A percentile compares a stretch with the other conserved stretches of the same genome.
These are phyloP conservation scores for Biscutella laevigata DNA, from an alignment of 441 rosid genomes.

Conservation along the genomic window DNA sequence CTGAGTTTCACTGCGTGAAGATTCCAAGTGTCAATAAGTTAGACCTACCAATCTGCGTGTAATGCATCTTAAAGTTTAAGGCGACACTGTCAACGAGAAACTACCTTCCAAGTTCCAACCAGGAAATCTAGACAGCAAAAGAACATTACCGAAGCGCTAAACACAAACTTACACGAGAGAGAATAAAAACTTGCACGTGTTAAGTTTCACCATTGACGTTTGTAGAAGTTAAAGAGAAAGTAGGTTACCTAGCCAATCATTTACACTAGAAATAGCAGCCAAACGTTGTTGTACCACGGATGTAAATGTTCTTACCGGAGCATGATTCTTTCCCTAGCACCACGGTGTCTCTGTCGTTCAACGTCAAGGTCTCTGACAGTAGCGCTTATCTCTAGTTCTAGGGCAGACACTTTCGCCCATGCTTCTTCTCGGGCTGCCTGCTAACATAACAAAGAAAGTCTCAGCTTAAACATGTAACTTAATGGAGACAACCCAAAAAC, in stretches of 20 bases:
- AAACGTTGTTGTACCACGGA: not conserved
- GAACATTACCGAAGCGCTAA: not conserved
- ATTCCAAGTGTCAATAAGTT: constrained; percentile 8
- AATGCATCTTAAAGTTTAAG: constrained; percentile 5
- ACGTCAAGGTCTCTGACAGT: constrained; percentile 82
- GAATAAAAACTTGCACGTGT: not conserved
- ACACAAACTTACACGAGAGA: not conserved
- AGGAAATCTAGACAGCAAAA: constrained; percentile 7
- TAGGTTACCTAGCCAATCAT: constrained; percentile 9
- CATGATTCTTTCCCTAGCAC: constrained; percentile 97
- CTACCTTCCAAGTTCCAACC: not conserved
- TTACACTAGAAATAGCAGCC: not conserved
- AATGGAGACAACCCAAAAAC: constrained; percentile 3
- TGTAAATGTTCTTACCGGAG: constrained; percentile 53
- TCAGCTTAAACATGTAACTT: constrained; percentile 44
- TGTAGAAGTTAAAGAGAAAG: not conserved
- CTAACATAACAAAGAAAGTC: constrained; percentile 58
- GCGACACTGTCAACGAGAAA: not conserved
- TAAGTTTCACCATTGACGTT: not conserved
- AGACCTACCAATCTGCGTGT: constrained; percentile 5
- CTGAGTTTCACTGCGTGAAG: constrained; percentile 76
- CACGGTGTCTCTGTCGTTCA: constrained; percentile 83
- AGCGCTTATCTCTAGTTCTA: constrained; percentile 79
- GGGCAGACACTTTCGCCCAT: constrained; percentile 82
- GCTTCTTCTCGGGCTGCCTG: constrained; percentile 99